These are phyloP conservation scores for Neurospora sp. DNA, from an alignment of 2,329 filamentous ascomycete genomes.

Conservation along the genomic window DNA sequence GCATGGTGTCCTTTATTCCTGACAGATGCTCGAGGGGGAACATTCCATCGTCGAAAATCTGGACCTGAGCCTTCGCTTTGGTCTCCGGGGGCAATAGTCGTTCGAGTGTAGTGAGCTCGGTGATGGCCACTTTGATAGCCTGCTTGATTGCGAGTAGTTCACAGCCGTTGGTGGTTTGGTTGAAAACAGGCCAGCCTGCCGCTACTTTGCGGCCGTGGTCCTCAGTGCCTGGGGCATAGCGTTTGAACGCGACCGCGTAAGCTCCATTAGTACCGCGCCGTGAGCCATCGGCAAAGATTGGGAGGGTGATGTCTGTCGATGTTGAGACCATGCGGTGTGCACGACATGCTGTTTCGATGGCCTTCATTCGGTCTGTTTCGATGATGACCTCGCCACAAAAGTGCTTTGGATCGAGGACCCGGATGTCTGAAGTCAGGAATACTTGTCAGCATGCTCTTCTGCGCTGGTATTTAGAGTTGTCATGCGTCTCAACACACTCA, in stretches of 20 bases:
- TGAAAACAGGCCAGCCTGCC: neutral
- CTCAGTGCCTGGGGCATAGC: neutral
- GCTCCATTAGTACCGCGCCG: neutral
- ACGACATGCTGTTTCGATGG: neutral
- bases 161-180: neutral
- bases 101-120: neutral
- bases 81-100: neutral
- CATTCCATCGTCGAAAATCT: neutral
- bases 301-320: neutral
- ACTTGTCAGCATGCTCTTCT: fast-evolving
- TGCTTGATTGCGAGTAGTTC: neutral
- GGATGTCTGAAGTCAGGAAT: neutral
- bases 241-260: neutral
- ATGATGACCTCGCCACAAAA: neutral
- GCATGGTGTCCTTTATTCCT: neutral
- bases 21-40: neutral
- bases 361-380: neutral
- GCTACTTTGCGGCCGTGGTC: neutral
- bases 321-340: neutral
- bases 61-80: neutral
- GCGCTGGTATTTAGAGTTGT: too few species aligned
- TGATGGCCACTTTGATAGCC: neutral
- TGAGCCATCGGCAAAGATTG: neutral
- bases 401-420: neutral
- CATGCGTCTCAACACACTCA: too few species aligned